Base-by-base conservation (phyloP, 371 early-diverging fungal genomes). In the Mucor indicus region DNA sequence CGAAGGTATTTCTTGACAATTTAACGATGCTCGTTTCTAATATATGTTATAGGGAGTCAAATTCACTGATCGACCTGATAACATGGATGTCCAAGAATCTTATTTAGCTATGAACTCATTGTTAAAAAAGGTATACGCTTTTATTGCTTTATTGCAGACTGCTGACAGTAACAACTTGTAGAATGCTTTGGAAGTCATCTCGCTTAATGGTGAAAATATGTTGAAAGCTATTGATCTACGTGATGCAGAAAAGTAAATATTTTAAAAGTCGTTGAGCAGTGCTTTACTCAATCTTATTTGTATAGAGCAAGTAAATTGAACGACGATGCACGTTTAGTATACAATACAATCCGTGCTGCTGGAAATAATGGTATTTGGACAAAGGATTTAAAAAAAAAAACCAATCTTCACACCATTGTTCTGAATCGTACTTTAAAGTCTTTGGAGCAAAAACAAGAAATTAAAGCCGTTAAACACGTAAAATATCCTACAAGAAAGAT, bases 381-480 rank as follows among this genome's bases (percentile, higher is more conserved):
- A 23, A 92, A 90, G 61, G 89, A 91, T 37, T 71, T 99, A 17
- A 91, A 91, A 63, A 76, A 79, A 31, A 84, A 88, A 57, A 92
- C 92, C 15, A 90, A 90, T 39, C 66, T 99, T 35, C 94, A 92
- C 39, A 82, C 85, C 25, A 80, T 86, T 48, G 82, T 92, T 7
- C 79, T 98, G 35, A 86, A 77, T 33, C 86, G 93, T 50, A 77
- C 87, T 17, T 72, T 98, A 23, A 92, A 92, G 53, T 72, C 52
- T 8, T 69, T 99, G 35, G 98, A 98, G 57, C 86, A 85, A 54
- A 84, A 82, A 54, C 74, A 81, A 44, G 67, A 93, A 38, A 93
- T 98, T 47, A 98, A 98, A 69, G 67, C 87, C 9, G 84, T 98
- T 50, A 98, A 96, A 54, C 90, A 92, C 11, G 88, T 98, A 60